Conservation (phyloP, 75 land plant genomes). For the Chamaecyparis obtusa region DNA sequence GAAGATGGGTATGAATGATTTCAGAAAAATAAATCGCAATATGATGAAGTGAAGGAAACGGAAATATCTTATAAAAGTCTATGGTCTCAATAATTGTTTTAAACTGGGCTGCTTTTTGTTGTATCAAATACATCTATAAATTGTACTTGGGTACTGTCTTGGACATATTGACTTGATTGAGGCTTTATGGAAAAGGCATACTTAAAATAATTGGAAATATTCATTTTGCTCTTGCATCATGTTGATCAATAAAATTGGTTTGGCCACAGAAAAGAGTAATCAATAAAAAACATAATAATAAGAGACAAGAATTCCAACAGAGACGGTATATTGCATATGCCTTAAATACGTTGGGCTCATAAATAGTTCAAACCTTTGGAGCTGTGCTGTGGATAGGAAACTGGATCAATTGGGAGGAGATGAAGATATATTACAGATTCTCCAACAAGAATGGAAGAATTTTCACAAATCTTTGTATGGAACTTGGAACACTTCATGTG, state of each 20-base stretch:
- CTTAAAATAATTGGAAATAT: background rate
- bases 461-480: too few species aligned
- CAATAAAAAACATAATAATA: background rate
- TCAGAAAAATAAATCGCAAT: background rate
- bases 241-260: background rate
- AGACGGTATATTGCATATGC: background rate
- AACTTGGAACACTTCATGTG: too few species aligned
- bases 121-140: background rate
- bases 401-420: too few species aligned
- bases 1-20: background rate
- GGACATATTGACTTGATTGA: background rate
- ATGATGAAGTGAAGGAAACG: background rate
- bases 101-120: background rate
- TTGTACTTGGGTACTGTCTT: background rate
- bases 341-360: too few species aligned
- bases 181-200: background rate
- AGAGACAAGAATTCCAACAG: background rate
- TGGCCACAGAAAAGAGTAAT: background rate
- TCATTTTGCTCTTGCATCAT: background rate
- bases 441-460: too few species aligned
- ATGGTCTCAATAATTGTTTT: background rate
- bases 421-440: too few species aligned
- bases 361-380: too few species aligned
- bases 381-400: too few species aligned
- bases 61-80: background rate